phyloP scores from a whole-genome alignment of 495 filamentous ascomycete species.

The Aspergillus asperescens region DNA sequence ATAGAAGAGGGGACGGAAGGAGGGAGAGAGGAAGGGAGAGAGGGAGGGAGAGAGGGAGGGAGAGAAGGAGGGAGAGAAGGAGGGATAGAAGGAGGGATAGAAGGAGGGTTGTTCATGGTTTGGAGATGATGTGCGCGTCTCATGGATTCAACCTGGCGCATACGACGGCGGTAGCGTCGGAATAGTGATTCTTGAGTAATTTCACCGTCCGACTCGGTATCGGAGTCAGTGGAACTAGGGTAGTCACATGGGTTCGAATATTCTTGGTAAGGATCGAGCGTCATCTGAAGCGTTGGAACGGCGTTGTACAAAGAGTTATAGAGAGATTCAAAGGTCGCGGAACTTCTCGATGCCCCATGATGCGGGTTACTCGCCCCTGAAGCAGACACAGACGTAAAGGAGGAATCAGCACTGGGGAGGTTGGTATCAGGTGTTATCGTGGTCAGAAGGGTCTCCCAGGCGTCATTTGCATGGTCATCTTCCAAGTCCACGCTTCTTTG shows the following conservation, averaged over 20 bases:
- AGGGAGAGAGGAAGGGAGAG: too few relatives aligned
- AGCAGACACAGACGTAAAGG: constrained; percentile 65
- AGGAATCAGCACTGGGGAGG: constrained; percentile 72
- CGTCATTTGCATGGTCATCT: constrained; percentile 46
- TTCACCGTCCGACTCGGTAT: constrained; percentile 29
- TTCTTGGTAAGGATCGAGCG: constrained; percentile 39
- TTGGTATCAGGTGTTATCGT: constrained; percentile 77
- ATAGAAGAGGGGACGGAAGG: too few relatives aligned
- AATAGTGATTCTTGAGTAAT: constrained; percentile 19
- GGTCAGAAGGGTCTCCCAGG: constrained; percentile 74
- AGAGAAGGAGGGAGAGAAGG: too few relatives aligned
- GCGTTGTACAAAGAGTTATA: constrained; percentile 22
- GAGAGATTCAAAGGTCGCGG: constrained; percentile 28
- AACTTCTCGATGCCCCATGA: constrained; percentile 30
- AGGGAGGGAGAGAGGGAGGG: too few relatives aligned
- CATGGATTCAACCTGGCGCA: constrained; percentile 20
- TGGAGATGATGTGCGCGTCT: constrained; percentile 27
- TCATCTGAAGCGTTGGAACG: constrained; percentile 23
- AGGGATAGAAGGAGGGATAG: too few relatives aligned
- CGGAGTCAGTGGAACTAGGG: constrained; percentile 34
- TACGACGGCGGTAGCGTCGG: constrained; percentile 19
- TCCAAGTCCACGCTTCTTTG: constrained; percentile 77
- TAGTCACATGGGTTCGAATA: constrained; percentile 41
- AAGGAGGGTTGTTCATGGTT: constrained; percentile 38
- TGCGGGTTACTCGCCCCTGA: constrained; percentile 30